Evolutionary conservation across 805 yeast species (phyloP).

Genomic region (Pichia eremophila): DNA sequence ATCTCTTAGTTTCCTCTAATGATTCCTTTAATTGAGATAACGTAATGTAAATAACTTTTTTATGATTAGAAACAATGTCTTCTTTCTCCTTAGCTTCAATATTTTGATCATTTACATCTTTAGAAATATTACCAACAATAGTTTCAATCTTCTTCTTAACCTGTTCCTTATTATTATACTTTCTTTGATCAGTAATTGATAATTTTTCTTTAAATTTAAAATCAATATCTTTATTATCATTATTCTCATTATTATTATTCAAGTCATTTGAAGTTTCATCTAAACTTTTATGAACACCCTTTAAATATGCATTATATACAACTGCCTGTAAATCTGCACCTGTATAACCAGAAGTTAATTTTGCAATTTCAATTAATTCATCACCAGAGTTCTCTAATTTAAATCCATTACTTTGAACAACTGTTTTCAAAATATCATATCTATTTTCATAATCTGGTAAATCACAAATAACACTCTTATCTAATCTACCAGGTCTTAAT

Average conservation of each 20-base stretch:
- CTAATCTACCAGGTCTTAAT: slow-evolving; percentile 91
- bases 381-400: slow-evolving; percentile 39
- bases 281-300: slow-evolving; percentile 69
- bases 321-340: slow-evolving; percentile 95
- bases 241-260: slow-evolving; percentile 1
- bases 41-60: neutral
- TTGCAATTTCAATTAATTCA: slow-evolving; percentile 42
- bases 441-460: slow-evolving; percentile 70
- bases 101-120: slow-evolving; percentile 1
- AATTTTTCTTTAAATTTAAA: slow-evolving; percentile 15
- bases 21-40: slow-evolving; percentile 48
- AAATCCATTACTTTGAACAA: slow-evolving; percentile 52
- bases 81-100: slow-evolving; percentile 23
- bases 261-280: slow-evolving; percentile 26
- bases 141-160: slow-evolving; percentile 16
- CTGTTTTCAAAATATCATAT: slow-evolving; percentile 55
- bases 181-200: slow-evolving; percentile 2
- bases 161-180: slow-evolving; percentile 3
- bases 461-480: slow-evolving; percentile 84
- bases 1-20: slow-evolving; percentile 72
- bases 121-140: slow-evolving; percentile 3
- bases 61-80: neutral
- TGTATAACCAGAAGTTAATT: slow-evolving; percentile 63
- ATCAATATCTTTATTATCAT: neutral
- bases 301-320: slow-evolving; percentile 82